Conservation (phyloP, 2,329 filamentous ascomycete species). For the Aspergillus luchuensis region DNA sequence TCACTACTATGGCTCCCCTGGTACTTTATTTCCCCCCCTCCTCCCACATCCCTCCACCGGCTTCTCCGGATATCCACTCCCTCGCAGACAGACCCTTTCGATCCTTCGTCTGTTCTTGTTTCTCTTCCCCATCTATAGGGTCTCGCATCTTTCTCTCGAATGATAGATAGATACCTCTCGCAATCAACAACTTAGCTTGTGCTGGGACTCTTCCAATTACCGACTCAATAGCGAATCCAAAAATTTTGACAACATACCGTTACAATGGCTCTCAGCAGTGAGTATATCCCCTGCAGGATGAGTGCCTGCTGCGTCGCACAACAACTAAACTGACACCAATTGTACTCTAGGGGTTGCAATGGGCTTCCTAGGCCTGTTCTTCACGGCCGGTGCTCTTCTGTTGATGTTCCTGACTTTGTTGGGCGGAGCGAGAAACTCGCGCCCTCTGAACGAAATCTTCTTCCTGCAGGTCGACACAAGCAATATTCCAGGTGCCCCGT, state of each 20-base stretch:
- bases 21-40: neutral
- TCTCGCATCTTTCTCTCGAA: neutral
- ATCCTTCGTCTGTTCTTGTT: neutral
- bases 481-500: slow-evolving; percentile 68
- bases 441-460: slow-evolving; percentile 73
- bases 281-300: slow-evolving; percentile 13
- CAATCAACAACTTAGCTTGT: neutral
- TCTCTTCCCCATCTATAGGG: neutral
- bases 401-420: slow-evolving; percentile 68
- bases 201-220: neutral
- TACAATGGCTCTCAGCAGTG: slow-evolving; percentile 38
- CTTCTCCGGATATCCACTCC: slow-evolving; percentile 23
- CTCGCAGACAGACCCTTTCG: neutral
- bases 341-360: slow-evolving; percentile 55
- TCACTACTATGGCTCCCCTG: slow-evolving; percentile 20
- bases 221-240: no score
- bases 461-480: slow-evolving; percentile 80
- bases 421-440: slow-evolving; percentile 57
- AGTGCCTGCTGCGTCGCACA: neutral
- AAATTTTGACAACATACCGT: slow-evolving; percentile 2
- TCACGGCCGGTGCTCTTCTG: slow-evolving; percentile 63
- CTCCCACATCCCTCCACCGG: slow-evolving; percentile 19
- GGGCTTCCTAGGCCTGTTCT: slow-evolving; percentile 60
- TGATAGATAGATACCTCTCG: neutral
- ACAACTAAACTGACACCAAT: neutral